Base-by-base conservation (phyloP, 345 rosid species). In the Euphorbia pulcherrima region DNA sequence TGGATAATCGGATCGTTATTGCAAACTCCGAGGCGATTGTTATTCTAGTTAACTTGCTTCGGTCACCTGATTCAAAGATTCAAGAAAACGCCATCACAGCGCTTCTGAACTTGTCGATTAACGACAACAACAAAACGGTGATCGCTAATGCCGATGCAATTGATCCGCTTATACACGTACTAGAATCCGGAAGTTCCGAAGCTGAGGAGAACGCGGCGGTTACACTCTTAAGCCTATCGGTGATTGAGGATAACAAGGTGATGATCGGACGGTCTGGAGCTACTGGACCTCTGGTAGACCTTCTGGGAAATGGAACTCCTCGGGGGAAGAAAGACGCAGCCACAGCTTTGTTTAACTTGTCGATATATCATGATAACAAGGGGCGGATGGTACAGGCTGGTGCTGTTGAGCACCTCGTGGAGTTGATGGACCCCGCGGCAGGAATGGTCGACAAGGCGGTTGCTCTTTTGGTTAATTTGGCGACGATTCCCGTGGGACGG, bases 361-460 rank as follows among this genome's bases (percentile, higher is more conserved):
- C 97, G 41, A 88, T 85, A 72, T 78, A 72, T 79, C 96, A 92
- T 56, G 98, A 90, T 75, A 88, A 95, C 81, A 95, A 90, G 77
- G 70, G 78, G 11, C 80, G 79, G 28, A 88, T 90, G 12, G 90
- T 95, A 23, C 83, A 87, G 73, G 97, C 93, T 50, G 98, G 93
- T 27, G 98, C 96, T 16, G 92, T 92, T 7, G 90, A 64, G 79
- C 75, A 95, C 76, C 97, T 95, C 0, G 89, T 95, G 53, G 96
- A 92, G 24, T 69, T 95, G 76, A 88, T 92, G 99, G 89, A 92
- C 76, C 98, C 96, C 7, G 86, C 90, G 18, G 86, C 86, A 30
- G 99, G 98, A 65, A 83, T 88, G 97, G 97, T 95, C 54, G 99
- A 92, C 70, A 92, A 79, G 84, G 98, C 92, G 5, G 96, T 95